Evolutionary conservation across 176 grass and related monocot species (phyloP).

Genomic region (Pharus latifolius): DNA sequence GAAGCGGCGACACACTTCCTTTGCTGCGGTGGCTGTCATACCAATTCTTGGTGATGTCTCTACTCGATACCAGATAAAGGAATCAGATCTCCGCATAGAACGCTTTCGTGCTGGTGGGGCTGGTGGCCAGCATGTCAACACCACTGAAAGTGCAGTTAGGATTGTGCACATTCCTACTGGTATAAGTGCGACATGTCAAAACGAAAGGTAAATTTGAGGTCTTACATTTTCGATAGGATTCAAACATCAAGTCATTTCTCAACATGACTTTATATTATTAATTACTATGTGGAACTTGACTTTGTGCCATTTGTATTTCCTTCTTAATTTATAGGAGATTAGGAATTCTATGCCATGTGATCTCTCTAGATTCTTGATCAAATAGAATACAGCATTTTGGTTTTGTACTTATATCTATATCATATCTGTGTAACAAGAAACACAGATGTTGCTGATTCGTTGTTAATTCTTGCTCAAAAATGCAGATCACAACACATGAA

Average conservation of each 20-base stretch:
- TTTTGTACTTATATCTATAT: too few species aligned
- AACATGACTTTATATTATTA: neutral
- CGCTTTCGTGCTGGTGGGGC: conserved; percentile 76
- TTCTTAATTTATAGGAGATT: neutral
- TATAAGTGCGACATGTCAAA: conserved; percentile 79
- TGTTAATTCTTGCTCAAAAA: neutral
- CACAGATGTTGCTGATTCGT: conserved; percentile 7
- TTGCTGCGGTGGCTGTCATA: conserved; percentile 91
- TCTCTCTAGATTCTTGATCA: neutral
- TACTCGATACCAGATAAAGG: conserved; percentile 76
- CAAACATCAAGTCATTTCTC: neutral
- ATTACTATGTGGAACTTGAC: neutral
- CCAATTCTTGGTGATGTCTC: conserved; percentile 67
- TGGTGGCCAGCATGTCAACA: conserved; percentile 92
- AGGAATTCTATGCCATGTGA: neutral
- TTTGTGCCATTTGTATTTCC: neutral
- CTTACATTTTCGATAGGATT: neutral
- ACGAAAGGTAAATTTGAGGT: conserved; percentile 72
- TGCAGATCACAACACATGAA: conserved; percentile 91
- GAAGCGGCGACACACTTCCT: conserved; percentile 84
- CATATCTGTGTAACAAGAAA: neutral
- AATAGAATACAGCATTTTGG: neutral
- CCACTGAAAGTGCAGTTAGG: conserved; percentile 92
- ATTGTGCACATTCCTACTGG: conserved; percentile 94
- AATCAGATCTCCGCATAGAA: conserved; percentile 88